Evolutionary conservation across 306 rosid species (phyloP), one percentile per base, ranked within the genome.

Genomic region (Citrullus amarus): DNA sequence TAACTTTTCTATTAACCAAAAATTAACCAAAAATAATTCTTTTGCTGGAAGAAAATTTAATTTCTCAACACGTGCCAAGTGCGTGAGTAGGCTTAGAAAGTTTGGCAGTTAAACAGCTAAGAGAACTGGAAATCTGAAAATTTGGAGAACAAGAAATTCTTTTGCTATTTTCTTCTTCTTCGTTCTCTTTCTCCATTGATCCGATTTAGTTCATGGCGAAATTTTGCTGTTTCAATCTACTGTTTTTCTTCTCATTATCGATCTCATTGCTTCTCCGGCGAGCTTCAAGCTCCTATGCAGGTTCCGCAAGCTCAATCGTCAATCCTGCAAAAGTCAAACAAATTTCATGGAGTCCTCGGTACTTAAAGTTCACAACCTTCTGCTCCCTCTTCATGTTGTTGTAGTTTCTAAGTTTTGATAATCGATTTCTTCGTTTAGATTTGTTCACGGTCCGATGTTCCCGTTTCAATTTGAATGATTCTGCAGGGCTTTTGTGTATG

Each of bases 291-390:
- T 87, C 93, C 2, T 88, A 91, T 68, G 92, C 98, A 60, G 98
- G 93, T 84, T 90, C 96, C 3, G 87, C 93, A 17, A 91, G 90
- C 80, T 83, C 97, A 84, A 91, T 89, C 76, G 85, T 95, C 86
- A 85, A 95, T 75, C 99, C 99, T 54, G 82, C 97, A 13, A 92
- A 89, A 85, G 99, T 88, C 87, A 92, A 88, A 83, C 99, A 95
- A 77, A 60, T 95, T 91, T 95, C 99, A 57, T 86, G 90, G 97
- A 92, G 78, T 75, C 99, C 99, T 56, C 90, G 99, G 99, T 95
- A 62, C 72, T 79, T 43, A 58, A 51, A 75, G 62, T 22, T 73
- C 80, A 77, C 65, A 4, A 30, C 8, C 8, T 14, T 20, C 74
- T 32, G 9, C 76, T 55, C 28, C 38, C 9, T 16, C 9, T 65